A percentile compares a stretch with the other conserved stretches of the same genome.
Conservation (phyloP, 768 basidiomycete genomes). For the Amanita molliuscula region DNA sequence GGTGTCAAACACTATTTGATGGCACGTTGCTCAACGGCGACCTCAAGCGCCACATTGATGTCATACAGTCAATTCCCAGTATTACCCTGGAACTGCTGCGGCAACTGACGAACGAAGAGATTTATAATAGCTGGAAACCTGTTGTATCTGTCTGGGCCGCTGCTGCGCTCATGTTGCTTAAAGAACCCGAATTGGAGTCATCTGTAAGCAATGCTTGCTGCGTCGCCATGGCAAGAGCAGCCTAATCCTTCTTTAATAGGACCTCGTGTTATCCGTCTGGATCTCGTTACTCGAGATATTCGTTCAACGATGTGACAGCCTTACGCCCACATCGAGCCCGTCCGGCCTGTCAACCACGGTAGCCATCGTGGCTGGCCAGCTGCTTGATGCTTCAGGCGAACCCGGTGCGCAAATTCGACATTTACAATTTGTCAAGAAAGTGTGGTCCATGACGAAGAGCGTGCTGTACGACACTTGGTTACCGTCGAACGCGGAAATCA, state of each 20-base stretch:
- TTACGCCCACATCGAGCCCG: slow-evolving; percentile 3
- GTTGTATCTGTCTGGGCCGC: slow-evolving; percentile 13
- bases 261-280: slow-evolving; percentile 1
- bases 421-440: slow-evolving; percentile 28
- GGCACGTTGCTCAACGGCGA: slow-evolving; percentile 7
- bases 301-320: not conserved
- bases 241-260: not conserved
- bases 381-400: slow-evolving; percentile 19
- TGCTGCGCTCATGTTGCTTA: not conserved
- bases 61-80: not conserved
- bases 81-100: slow-evolving; percentile 7
- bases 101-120: slow-evolving; percentile 16
- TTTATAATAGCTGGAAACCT: slow-evolving; percentile 15
- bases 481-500: slow-evolving; percentile 29
- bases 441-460: slow-evolving; percentile 44
- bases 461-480: slow-evolving; percentile 34
- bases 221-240: no score
- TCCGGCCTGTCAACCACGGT: slow-evolving; percentile 23
- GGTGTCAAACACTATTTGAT: slow-evolving; percentile 5
- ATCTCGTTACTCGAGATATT: slow-evolving; percentile 3
- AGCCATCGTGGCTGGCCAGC: slow-evolving; percentile 23
- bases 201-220: not conserved
- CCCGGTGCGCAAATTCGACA: slow-evolving; percentile 21
- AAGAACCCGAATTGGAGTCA: not conserved
- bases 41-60: not conserved